Evolutionary conservation across 352 stramenopile genomes (phyloP).

Genomic region (Pythium scleroteichum): DNA sequence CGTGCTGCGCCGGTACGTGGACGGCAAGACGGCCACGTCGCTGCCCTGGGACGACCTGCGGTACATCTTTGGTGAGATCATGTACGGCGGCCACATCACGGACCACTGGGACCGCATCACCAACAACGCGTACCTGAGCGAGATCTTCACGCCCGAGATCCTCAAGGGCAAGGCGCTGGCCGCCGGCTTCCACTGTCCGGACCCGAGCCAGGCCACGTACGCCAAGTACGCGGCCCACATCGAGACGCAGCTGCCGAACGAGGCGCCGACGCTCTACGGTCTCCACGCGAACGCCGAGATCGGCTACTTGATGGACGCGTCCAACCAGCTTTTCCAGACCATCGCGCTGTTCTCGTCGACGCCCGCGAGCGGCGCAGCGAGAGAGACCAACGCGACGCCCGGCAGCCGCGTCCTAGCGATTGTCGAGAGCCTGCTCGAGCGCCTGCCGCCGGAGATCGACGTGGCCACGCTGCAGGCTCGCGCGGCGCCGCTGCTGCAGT

Average conservation of each 20-base stretch:
- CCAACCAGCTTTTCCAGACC: conserved; percentile 82
- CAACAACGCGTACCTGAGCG: conserved; percentile 71
- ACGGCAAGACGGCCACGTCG: conserved; percentile 27
- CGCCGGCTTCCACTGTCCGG: conserved; percentile 76
- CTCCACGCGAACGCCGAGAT: conserved; percentile 84
- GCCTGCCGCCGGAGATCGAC: conserved; percentile 62
- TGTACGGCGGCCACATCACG: conserved; percentile 88
- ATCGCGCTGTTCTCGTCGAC: conserved; percentile 88
- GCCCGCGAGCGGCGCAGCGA: conserved; percentile 28
- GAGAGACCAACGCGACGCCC: neutral
- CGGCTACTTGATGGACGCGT: conserved; percentile 71
- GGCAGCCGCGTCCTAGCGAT: conserved; percentile 38
- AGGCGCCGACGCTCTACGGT: conserved; percentile 71
- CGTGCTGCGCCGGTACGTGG: conserved; percentile 70
- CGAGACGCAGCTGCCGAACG: conserved; percentile 57
- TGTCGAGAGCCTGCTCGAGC: conserved; percentile 60
- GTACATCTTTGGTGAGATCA: conserved; percentile 94
- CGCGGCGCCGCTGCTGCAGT: conserved; percentile 53
- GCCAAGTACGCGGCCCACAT: conserved; percentile 93
- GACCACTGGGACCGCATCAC: conserved; percentile 86
- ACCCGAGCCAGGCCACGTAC: conserved; percentile 78
- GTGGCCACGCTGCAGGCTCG: conserved; percentile 50
- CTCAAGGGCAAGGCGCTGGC: conserved; percentile 57
- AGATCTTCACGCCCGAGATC: conserved; percentile 66
- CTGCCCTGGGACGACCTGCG: conserved; percentile 83